Evolutionary conservation across 495 filamentous ascomycete species (phyloP).

Genomic region (Staphylotrichum longicolle): DNA sequence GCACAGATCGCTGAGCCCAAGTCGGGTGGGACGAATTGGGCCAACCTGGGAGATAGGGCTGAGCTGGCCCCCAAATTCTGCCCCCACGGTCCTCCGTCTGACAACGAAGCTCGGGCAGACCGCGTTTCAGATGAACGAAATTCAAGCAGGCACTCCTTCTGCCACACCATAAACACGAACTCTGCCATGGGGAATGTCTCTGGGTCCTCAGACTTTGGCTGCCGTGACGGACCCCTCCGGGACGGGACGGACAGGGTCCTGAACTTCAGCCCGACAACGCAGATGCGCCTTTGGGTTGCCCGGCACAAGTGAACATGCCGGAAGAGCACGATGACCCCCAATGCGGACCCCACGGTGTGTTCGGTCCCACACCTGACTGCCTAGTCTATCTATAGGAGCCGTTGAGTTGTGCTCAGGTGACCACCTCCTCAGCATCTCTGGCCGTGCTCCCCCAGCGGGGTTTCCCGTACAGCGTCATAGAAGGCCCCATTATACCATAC

Average conservation of each 20-base stretch:
- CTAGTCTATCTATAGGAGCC: constrained; percentile 9
- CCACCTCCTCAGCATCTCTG: neutral
- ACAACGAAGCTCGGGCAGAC: neutral
- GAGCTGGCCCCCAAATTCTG: constrained; percentile 1
- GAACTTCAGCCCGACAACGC: neutral
- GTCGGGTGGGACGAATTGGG: neutral
- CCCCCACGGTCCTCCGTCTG: neutral
- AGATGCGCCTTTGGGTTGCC: neutral
- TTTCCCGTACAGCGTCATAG: neutral
- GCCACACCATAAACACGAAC: neutral
- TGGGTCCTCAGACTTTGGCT: too few species aligned
- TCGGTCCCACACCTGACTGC: neutral
- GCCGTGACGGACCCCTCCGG: neutral
- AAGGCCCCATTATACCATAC: neutral
- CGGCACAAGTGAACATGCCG: neutral
- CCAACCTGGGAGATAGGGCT: constrained; percentile 1
- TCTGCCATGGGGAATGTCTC: too few species aligned
- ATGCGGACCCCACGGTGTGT: neutral
- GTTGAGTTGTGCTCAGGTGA: neutral
- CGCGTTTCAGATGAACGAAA: neutral
- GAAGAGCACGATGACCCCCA: neutral
- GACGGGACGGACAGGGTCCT: neutral
- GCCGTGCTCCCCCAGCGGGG: neutral
- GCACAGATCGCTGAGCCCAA: neutral
- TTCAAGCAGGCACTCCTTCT: neutral